phyloP scores from a whole-genome alignment of 192 early-diverging fungal genomes.

The Backusella luteola region DNA sequence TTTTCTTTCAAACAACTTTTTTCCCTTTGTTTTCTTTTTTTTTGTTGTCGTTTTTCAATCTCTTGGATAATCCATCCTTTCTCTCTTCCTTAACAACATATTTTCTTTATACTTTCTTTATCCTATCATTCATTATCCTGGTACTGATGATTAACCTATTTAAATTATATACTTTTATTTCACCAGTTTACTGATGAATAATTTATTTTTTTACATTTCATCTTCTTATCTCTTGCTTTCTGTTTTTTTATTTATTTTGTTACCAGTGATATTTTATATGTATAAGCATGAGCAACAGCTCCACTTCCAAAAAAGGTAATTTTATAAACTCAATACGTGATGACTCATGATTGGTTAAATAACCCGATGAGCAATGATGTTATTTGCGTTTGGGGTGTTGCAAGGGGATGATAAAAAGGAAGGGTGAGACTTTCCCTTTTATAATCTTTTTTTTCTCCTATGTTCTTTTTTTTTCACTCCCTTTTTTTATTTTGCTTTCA shows the following conservation, averaged over 20 bases:
- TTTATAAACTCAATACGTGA: neutral
- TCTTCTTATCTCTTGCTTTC: neutral
- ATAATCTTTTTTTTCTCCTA: constrained; percentile 14
- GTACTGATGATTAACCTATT: neutral
- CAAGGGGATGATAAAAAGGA: constrained; percentile 7
- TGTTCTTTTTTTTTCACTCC: constrained; percentile 14
- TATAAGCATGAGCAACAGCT: neutral
- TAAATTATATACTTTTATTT: neutral
- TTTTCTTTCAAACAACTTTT: neutral
- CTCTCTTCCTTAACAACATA: neutral
- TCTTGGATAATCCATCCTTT: neutral
- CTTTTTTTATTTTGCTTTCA: neutral
- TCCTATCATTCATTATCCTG: neutral
- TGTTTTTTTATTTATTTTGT: neutral
- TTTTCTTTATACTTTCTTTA: neutral
- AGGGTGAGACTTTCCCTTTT: neutral
- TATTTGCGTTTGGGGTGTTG: neutral
- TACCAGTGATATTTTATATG: neutral
- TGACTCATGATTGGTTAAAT: neutral
- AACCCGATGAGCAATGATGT: neutral
- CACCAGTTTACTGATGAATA: neutral
- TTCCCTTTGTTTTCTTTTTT: constrained; percentile 5
- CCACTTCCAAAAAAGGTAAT: neutral
- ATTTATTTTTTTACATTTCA: neutral
- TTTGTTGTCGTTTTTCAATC: neutral